Base-by-base conservation (phyloP, 2,329 filamentous ascomycete species). In the Trichoderma sp. region DNA sequence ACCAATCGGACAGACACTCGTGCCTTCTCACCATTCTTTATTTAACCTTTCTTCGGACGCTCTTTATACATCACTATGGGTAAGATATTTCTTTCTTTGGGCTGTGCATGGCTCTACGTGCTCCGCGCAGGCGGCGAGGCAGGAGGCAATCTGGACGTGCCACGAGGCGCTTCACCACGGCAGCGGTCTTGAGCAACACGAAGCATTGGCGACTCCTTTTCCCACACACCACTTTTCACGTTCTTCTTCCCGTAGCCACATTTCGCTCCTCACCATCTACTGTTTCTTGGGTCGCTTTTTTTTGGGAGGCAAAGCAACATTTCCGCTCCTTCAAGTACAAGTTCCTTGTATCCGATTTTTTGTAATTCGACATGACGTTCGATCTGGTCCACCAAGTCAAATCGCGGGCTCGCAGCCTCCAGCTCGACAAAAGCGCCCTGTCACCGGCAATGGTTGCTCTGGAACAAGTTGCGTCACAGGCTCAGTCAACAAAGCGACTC, bases 391-490 rank as follows among this genome's bases (percentile, higher is more conserved):
- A 81, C 33, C 80, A 85, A 68, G 79, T 78, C 72, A 84, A 80
- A 73, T 75, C 79, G 70, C 84, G 84, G 69, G 80, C 82, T 68
- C 82, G 81, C 72, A 87, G 84, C 74, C 77, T 85, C 52, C 84
- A 87, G 71, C 78, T 86, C 64, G 83, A 86, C 70, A 80, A 77
- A 69, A 71, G 70, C 5, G 65, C 72, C 3, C 40, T 72, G 13
- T 68, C 68, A 24, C 71, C 64, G 56, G 71, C 71, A 33, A 72
- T 68, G 63, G 55, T 66, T 70, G 68, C 72, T 40, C 16, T 67
- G 47, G 71, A 73, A 58, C 68, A 64, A 14, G 68, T 65, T 6
- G 59, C 68, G 55, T 69, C 73, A 6, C 67, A 71, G 37, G 68
- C 72, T 5, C 68, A 71, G 27, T 61, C 73, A 47, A 70, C 72